Conservation (phyloP, 2,329 filamentous ascomycete species). For the Sporothrix mexicana region DNA sequence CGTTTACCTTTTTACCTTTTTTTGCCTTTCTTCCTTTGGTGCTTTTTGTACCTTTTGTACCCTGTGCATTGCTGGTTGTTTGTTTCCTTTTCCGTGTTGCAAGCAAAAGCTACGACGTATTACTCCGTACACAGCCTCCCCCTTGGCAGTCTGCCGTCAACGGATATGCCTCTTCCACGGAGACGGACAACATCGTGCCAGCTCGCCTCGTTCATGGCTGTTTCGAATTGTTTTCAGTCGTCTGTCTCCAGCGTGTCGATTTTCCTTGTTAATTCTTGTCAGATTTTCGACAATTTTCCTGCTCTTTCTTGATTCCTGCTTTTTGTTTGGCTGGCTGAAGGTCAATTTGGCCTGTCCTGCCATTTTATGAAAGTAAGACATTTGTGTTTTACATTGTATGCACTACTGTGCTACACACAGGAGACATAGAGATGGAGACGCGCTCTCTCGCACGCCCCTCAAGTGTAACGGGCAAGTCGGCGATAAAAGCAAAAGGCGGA, state of each 20-base stretch:
- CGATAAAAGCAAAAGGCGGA: background rate
- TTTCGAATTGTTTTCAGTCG: background rate
- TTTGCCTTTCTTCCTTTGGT: background rate
- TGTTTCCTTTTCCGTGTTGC: background rate
- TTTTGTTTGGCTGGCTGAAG: background rate
- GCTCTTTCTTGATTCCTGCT: background rate
- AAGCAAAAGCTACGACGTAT: background rate
- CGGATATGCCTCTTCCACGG: background rate
- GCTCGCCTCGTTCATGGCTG: background rate
- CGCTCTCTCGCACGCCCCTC: constrained; percentile 10
- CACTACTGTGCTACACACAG: constrained; percentile 8
- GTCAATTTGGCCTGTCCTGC: background rate
- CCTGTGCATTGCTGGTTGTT: background rate
- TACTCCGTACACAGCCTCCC: background rate
- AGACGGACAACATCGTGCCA: background rate
- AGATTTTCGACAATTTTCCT: too few species aligned
- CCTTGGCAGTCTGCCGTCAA: background rate
- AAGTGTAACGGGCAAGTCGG: background rate
- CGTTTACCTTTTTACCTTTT: background rate
- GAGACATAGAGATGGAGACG: background rate
- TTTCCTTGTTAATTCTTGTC: background rate
- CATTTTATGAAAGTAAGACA: constrained; percentile 5
- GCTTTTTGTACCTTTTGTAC: background rate
- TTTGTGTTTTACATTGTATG: constrained; percentile 20
- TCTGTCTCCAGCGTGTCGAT: background rate